Conservation (phyloP, 2,329 filamentous ascomycete genomes). For the Cryphonectria naterciae region DNA sequence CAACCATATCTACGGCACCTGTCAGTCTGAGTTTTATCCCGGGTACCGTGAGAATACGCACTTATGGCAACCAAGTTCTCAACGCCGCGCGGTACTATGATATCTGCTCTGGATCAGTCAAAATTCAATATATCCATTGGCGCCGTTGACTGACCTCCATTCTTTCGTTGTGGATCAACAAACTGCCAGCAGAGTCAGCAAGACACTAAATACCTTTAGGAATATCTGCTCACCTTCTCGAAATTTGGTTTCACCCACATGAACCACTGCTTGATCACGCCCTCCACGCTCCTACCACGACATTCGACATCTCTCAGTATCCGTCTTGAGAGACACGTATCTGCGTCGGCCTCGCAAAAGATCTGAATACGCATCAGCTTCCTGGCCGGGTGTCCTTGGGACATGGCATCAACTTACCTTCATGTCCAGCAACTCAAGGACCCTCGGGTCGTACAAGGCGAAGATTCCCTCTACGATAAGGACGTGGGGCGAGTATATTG, state of each 20-base stretch:
- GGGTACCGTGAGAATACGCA: conserved; percentile 41
- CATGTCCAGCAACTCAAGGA: conserved; percentile 87
- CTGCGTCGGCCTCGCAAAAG: conserved; percentile 94
- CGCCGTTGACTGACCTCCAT: conserved; percentile 63
- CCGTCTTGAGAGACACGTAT: conserved; percentile 88
- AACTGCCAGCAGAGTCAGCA: conserved; percentile 52
- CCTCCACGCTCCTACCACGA: conserved; percentile 87
- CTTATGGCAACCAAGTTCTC: conserved; percentile 92
- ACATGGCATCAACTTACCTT: conserved; percentile 57
- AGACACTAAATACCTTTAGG: not conserved
- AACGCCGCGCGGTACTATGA: conserved; percentile 93
- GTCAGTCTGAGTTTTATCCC: conserved; percentile 8
- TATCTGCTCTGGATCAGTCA: conserved; percentile 56
- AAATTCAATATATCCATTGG: not conserved
- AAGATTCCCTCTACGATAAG: conserved; percentile 95
- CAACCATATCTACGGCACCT: conserved; percentile 66
- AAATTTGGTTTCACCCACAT: conserved; percentile 96
- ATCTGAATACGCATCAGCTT: conserved; percentile 56
- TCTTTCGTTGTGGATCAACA: conserved; percentile 87
- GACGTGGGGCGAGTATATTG: conserved; percentile 95
- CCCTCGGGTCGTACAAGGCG: conserved; percentile 84
- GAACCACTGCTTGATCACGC: conserved; percentile 99
- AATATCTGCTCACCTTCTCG: conserved; percentile 60
- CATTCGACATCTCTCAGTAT: conserved; percentile 87
- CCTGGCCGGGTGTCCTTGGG: not conserved